Percentiles rank a stretch among this genome's conserved stretches.
phyloP scores from a whole-genome alignment of 352 stramenopile genomes.

The Albugo candida region DNA sequence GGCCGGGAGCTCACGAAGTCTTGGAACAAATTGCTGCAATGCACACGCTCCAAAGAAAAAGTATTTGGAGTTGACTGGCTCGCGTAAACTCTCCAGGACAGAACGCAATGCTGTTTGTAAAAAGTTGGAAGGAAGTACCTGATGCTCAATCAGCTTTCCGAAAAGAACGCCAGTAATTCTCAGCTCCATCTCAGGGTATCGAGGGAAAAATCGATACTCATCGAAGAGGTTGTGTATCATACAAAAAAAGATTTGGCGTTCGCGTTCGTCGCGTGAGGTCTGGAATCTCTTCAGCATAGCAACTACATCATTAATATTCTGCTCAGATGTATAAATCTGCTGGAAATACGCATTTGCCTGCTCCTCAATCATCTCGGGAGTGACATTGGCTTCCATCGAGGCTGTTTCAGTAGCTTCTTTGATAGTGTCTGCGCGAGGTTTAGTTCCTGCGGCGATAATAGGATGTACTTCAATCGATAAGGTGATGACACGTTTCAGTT shows the following conservation, averaged over 20 bases:
- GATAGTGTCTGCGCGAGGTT: slow-evolving; percentile 12
- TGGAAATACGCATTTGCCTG: slow-evolving; percentile 97
- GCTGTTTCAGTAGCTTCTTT: slow-evolving; percentile 6
- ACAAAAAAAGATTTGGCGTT: slow-evolving; percentile 98
- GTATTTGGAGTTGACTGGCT: slow-evolving; percentile 93
- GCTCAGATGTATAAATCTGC: slow-evolving; percentile 97
- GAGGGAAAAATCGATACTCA: slow-evolving; percentile 98
- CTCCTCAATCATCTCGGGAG: slow-evolving; percentile 94
- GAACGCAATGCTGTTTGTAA: slow-evolving; percentile 94
- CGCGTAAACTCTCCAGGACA: slow-evolving; percentile 92
- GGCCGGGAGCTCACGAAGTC: slow-evolving; percentile 91
- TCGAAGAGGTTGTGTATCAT: slow-evolving; percentile 99
- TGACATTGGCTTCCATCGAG: slow-evolving; percentile 17
- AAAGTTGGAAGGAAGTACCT: slow-evolving; percentile 95
- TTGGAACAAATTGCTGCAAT: slow-evolving; percentile 93
- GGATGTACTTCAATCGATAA: slow-evolving; percentile 69
- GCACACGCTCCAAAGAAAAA: slow-evolving; percentile 98
- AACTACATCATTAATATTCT: slow-evolving; percentile 95
- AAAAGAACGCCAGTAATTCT: slow-evolving; percentile 97
- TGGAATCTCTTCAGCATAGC: slow-evolving; percentile 98
- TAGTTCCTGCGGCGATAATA: slow-evolving; percentile 52
- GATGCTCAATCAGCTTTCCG: slow-evolving; percentile 95
- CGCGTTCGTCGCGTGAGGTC: slow-evolving; percentile 83
- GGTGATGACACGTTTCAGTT: slow-evolving; percentile 68
- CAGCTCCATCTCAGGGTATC: slow-evolving; percentile 98